These are phyloP conservation scores for Stentor coeruleus DNA, from an alignment of 73 alveolate species.

Conservation along the genomic window DNA sequence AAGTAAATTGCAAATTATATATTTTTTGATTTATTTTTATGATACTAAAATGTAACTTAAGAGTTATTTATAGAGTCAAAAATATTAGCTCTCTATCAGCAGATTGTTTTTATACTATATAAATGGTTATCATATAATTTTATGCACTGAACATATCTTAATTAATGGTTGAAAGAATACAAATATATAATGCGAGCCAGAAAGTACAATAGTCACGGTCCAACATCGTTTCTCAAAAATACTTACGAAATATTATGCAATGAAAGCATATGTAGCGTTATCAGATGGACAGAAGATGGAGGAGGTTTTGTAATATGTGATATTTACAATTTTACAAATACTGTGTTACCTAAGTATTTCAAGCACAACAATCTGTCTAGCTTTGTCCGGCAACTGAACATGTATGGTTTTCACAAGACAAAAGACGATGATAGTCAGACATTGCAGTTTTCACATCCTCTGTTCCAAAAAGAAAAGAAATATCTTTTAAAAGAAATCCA, in stretches of 20 bases:
- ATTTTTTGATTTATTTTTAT: too few relatives aligned
- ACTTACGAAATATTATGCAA: not conserved
- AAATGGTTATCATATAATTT: too few relatives aligned
- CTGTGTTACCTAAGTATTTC: constrained; percentile 90
- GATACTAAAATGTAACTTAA: too few relatives aligned
- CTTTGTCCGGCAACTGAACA: constrained; percentile 94
- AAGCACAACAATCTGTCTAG: constrained; percentile 96
- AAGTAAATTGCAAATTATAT: too few relatives aligned
- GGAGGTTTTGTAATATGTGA: constrained; percentile 71
- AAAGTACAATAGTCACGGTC: not conserved
- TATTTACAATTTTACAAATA: constrained; percentile 82
- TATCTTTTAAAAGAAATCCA: not conserved
- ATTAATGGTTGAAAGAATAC: too few relatives aligned
- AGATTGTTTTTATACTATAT: too few relatives aligned
- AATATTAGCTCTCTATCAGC: too few relatives aligned
- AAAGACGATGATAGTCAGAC: not conserved
- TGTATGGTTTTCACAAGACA: constrained; percentile 51
- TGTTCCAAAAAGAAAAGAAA: constrained; percentile 1
- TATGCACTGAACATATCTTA: too few relatives aligned
- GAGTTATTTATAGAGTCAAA: too few relatives aligned
- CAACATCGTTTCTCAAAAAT: constrained; percentile 16
- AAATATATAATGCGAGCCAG: not conserved
- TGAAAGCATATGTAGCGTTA: not conserved
- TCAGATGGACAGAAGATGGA: constrained; percentile 3
- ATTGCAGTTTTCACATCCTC: not conserved